These are phyloP conservation scores for Trichoderma atrobrunneum DNA, from an alignment of 2,329 filamentous ascomycete genomes.

Conservation along the genomic window DNA sequence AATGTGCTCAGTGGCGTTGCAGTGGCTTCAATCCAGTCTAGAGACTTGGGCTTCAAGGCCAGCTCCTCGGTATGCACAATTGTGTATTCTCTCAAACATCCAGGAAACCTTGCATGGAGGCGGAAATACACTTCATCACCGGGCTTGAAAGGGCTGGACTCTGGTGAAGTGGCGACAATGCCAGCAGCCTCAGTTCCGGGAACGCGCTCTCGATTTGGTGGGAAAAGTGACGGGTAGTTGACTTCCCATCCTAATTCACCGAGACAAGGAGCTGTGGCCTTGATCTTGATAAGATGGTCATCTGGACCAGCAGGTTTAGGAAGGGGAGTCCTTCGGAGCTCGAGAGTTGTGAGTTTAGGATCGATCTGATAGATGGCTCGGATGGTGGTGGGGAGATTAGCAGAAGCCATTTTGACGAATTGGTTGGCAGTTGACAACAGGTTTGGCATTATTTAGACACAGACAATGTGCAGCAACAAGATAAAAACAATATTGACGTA, in stretches of 20 bases:
- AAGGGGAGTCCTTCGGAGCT: conserved; percentile 24
- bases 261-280: conserved; percentile 34
- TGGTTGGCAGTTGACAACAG: neutral
- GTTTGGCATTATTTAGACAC: neutral
- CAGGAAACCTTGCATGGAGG: conserved; percentile 28
- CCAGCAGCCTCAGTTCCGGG: conserved; percentile 40
- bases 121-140: conserved; percentile 38
- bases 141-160: conserved; percentile 31
- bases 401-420: conserved; percentile 6
- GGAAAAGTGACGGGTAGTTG: conserved; percentile 25
- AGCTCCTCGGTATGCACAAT: conserved; percentile 33
- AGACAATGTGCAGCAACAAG: neutral
- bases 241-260: conserved; percentile 35
- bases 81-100: conserved; percentile 35
- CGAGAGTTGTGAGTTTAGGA: conserved; percentile 22
- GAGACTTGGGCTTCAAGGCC: conserved; percentile 33
- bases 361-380: conserved; percentile 27
- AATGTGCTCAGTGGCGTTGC: conserved; percentile 40
- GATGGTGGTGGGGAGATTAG: conserved; percentile 23
- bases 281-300: conserved; percentile 33
- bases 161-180: conserved; percentile 34
- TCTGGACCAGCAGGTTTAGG: conserved; percentile 24
- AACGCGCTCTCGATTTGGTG: conserved; percentile 28
- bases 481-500: no score
- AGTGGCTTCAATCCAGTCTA: conserved; percentile 36